phyloP scores from a whole-genome alignment of 306 rosid genomes.

The Betula pendula region DNA sequence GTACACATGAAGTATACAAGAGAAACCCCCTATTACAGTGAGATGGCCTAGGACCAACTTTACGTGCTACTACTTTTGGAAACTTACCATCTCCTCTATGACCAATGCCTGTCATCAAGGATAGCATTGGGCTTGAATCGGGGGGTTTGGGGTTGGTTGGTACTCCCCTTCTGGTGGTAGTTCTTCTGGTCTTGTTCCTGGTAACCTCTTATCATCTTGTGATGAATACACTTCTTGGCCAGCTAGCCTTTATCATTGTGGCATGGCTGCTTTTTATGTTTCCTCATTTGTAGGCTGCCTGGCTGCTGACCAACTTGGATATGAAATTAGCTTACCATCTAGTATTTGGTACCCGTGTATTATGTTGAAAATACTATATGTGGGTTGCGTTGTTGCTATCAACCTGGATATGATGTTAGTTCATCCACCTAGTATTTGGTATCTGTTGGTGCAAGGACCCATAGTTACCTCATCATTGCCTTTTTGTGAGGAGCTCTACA shows the following conservation, averaged over 20 bases:
- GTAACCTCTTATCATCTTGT: background rate
- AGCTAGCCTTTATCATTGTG: conserved; percentile 20
- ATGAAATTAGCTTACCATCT: background rate
- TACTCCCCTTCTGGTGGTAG: background rate
- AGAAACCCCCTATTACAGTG: too few species aligned
- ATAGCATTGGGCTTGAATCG: too few species aligned
- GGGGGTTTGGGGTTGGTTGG: too few species aligned
- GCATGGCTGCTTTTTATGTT: background rate
- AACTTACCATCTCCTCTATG: background rate
- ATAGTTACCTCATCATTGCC: too few species aligned
- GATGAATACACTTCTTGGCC: background rate
- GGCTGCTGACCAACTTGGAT: background rate
- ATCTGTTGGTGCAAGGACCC: background rate
- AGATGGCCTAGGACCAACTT: background rate
- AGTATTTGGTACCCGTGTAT: background rate
- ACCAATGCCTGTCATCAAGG: background rate
- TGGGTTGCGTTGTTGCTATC: background rate
- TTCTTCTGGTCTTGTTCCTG: background rate
- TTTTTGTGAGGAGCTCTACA: too few species aligned
- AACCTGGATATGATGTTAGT: background rate
- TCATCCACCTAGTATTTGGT: background rate
- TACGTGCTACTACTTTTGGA: background rate
- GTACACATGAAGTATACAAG: too few species aligned
- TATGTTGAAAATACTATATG: too few species aligned
- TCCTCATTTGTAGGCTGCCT: background rate